Evolutionary conservation across 257 asterid genomes (phyloP).

Genomic region (Fraxinus excelsior): DNA sequence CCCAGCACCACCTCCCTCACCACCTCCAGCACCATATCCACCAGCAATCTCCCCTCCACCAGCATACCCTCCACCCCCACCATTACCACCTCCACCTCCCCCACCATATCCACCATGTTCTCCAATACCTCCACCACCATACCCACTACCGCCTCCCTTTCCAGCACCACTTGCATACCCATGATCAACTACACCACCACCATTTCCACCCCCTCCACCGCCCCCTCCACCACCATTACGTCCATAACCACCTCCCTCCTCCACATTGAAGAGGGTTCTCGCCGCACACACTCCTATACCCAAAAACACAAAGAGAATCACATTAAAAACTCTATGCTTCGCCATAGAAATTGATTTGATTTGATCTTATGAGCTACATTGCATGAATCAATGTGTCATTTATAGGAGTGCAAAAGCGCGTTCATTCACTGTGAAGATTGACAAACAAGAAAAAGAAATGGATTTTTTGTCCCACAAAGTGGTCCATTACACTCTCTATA

Average conservation of each 20-base stretch:
- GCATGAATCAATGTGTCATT: constrained; percentile 40
- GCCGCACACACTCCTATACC: constrained; percentile 52
- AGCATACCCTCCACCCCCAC: constrained; percentile 38
- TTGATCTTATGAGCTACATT: constrained; percentile 17
- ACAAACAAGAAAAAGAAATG: constrained; percentile 26
- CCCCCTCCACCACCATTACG: constrained; percentile 43
- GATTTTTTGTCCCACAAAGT: constrained; percentile 55
- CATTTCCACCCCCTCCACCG: constrained; percentile 34
- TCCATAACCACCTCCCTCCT: constrained; percentile 33
- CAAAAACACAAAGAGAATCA: constrained; percentile 44
- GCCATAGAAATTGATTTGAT: constrained; percentile 33
- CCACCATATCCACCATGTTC: constrained; percentile 39
- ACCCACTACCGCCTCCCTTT: constrained; percentile 18
- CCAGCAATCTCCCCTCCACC: constrained; percentile 37
- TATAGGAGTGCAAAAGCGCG: constrained; percentile 52
- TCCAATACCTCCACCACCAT: constrained; percentile 31
- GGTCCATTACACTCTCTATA: constrained; percentile 54
- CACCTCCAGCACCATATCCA: constrained; percentile 33
- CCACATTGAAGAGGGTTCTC: constrained; percentile 53
- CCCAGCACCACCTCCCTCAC: constrained; percentile 44
- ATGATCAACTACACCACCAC: constrained; percentile 19
- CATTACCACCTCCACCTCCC: constrained; percentile 30
- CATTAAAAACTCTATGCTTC: constrained; percentile 23
- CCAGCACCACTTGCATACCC: constrained; percentile 25
- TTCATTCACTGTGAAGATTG: constrained; percentile 26